A percentile compares a stretch with the other conserved stretches of the same genome.
These are phyloP conservation scores for Dalbergia cochinchinensis DNA, from an alignment of 306 rosid genomes.

Conservation along the genomic window DNA sequence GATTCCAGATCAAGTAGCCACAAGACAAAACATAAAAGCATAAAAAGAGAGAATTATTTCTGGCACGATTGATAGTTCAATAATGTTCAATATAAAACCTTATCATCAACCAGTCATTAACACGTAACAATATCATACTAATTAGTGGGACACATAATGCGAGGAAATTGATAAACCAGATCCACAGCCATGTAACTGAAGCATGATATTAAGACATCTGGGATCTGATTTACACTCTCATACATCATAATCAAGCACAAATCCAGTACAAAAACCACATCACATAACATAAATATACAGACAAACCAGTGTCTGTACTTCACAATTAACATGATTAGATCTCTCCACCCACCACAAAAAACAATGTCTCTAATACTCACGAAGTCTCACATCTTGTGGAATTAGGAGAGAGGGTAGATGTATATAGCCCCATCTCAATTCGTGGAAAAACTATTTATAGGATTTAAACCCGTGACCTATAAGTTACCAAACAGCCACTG, in stretches of 20 bases:
- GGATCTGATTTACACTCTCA: conserved; percentile 1
- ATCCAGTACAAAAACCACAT: no score
- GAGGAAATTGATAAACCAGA: background rate
- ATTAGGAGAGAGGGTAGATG: no score
- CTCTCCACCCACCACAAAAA: background rate
- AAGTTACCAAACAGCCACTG: no score
- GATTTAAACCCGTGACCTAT: no score
- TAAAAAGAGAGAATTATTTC: background rate
- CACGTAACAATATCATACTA: background rate
- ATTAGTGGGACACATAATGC: background rate
- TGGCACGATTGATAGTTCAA: background rate
- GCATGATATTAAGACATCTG: conserved; percentile 1
- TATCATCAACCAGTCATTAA: background rate
- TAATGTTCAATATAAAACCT: background rate
- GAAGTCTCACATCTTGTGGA: no score
- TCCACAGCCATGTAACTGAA: conserved; percentile 4
- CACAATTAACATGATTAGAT: background rate
- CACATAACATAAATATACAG: background rate
- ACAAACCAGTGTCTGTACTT: background rate
- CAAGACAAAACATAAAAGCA: background rate
- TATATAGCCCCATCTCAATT: no score
- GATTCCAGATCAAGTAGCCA: background rate
- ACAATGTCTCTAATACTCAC: background rate
- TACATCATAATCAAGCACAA: background rate
- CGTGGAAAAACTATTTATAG: no score